Evolutionary conservation across 768 basidiomycete genomes (phyloP), one percentile per base, ranked within the genome.

Genomic region (Lentinula detonsa): DNA sequence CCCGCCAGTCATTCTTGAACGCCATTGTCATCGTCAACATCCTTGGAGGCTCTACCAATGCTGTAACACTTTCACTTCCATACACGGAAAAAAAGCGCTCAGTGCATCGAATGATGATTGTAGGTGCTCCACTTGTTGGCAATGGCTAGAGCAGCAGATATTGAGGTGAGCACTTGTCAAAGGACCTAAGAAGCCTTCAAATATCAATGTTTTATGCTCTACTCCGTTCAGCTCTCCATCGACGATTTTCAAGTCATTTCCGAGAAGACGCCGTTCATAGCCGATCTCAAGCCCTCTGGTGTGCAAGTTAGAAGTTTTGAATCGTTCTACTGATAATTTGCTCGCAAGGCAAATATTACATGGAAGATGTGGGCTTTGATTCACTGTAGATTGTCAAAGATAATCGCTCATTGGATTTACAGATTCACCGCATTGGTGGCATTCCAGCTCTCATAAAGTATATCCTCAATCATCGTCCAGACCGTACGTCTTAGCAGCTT

Each of bases 31-130:
- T 94, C 50, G 79, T 91, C 45, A 93, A 86, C 68, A 75, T 91
- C 51, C 78, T 95, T 2, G 93, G 93, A 35, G 93, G 93, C 16
- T 93, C 90, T 1, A 95, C 94, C 4, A 95, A 95, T 68, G 88
- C 92, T 18, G 91, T 90, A 66, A 59, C 84, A 71, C 51, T 28
- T 43, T 55, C 28, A 28, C 18, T 33, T 53, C 60, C 23, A 35
- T 37, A 54, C 53, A 54, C 5, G 53, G 35, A 31, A 57, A 48
- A 45, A 33, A 39, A 16, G 45, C 37, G 48, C n/a, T 34, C 35
- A 18, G 55, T 46, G 39, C 1, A 31, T 34, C 7, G 16, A 16
- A 2, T 58, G 2, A 42, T 48, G n/a, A 46, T 46, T 48, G 18
- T 65, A 90, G 89, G 90, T 94, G 45, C 80, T 93, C 15, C 92